A percentile compares a stretch with the other conserved stretches of the same genome.
These are phyloP conservation scores for Podospora bellae-mahoneyi DNA, from an alignment of 495 filamentous ascomycete species.

Conservation along the genomic window DNA sequence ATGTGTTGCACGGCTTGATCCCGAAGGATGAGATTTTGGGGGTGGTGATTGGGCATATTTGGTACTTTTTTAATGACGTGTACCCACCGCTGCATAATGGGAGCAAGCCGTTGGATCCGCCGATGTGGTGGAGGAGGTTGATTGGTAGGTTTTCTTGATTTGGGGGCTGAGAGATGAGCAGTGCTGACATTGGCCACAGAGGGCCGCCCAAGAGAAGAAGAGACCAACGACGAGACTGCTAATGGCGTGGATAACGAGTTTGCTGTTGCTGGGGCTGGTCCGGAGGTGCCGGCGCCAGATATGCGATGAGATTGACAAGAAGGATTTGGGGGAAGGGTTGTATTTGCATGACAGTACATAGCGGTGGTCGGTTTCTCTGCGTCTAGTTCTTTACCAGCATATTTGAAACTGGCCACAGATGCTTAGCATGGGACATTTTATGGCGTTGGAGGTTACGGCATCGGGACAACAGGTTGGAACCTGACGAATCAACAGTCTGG, in stretches of 20 bases:
- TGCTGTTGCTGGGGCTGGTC: conserved; percentile 43
- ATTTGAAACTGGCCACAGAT: neutral
- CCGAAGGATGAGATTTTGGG: conserved; percentile 97
- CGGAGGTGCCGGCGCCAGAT: conserved; percentile 27
- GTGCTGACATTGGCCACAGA: conserved; percentile 27
- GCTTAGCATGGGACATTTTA: neutral
- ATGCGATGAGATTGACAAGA: conserved; percentile 27
- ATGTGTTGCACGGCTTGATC: conserved; percentile 77
- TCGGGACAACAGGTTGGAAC: neutral
- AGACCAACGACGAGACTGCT: conserved; percentile 39
- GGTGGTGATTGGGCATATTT: conserved; percentile 88
- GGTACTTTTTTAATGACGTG: conserved; percentile 97
- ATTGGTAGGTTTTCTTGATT: conserved; percentile 50
- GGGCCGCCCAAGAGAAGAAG: conserved; percentile 32
- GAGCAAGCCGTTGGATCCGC: conserved; percentile 83
- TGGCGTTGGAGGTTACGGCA: neutral
- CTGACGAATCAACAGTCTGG: neutral
- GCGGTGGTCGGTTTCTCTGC: neutral
- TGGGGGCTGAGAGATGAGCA: neutral
- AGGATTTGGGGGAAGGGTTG: neutral
- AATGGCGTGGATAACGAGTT: conserved; percentile 52
- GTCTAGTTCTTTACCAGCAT: neutral
- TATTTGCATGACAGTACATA: neutral
- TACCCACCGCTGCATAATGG: conserved; percentile 88
- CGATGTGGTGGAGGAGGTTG: conserved; percentile 82